Evolutionary conservation across 2,329 filamentous ascomycete genomes (phyloP), one percentile per base, ranked within the genome.

Genomic region (Sphaceloma murrayae): DNA sequence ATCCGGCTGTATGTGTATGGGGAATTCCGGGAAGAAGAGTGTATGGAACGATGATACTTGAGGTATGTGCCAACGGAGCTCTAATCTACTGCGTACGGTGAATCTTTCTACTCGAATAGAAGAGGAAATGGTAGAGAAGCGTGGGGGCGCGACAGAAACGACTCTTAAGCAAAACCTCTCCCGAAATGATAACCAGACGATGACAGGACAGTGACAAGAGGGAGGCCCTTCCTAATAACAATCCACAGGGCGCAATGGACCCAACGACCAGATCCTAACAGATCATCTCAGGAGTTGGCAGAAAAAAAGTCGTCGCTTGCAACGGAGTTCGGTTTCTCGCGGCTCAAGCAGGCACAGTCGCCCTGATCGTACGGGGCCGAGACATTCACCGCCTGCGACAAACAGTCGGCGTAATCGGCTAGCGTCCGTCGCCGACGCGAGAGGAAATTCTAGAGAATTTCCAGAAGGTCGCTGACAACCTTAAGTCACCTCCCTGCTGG

Each of bases 31-130:
- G n/a, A n/a, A n/a, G n/a, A n/a, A n/a, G n/a, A n/a, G n/a, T n/a
- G n/a, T n/a, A n/a, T n/a, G n/a, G n/a, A n/a, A n/a, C n/a, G n/a
- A 40, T 40, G 36, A 16, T 40, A 40, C 36, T 40, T 40, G 27
- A 3, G 34, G 18, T 13, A 30, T 14, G 36, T 40, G 30, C 36
- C 26, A n/a, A n/a, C n/a, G n/a, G n/a, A n/a, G n/a, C n/a, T n/a
- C n/a, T n/a, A n/a, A n/a, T n/a, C n/a, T n/a, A n/a, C n/a, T n/a
- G n/a, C n/a, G n/a, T n/a, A n/a, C n/a, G n/a, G n/a, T n/a, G n/a
- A n/a, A n/a, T n/a, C n/a, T n/a, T n/a, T n/a, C n/a, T n/a, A n/a
- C n/a, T n/a, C n/a, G n/a, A n/a, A n/a, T n/a, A n/a, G n/a, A n/a
- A n/a, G n/a, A n/a, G n/a, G n/a, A n/a, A n/a, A n/a, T n/a, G n/a